Base-by-base conservation (phyloP, 2,329 filamentous ascomycete species). In the Cryoendolithus antarcticus region DNA sequence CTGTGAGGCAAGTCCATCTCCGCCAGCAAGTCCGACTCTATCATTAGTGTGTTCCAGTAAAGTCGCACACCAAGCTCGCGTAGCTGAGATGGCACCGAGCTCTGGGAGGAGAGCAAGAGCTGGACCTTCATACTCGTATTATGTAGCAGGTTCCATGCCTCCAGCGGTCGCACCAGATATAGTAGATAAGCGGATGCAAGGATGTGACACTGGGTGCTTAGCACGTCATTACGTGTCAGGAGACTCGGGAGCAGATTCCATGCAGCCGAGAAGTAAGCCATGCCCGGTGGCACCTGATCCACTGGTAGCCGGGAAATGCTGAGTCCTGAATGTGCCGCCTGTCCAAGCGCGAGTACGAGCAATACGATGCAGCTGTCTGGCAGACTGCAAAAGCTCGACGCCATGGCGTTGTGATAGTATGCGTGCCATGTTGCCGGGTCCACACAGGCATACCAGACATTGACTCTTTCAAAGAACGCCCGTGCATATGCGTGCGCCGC, bases 381-480 rank as follows among this genome's bases (percentile, higher is more conserved):
- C 1, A 84, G 83, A 49, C 86, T 80, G 30, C 80, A 73, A 49
- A 89, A 88, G 1, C 80, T 78, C 48, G 80, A 80, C 2, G 80
- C 80, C 5, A 86, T 69, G 0, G 84, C 84, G 4, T 72, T 80
- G 21, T 78, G 75, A 55, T 88, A 88, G 55, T 86, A 80, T 43
- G 71, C 76, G 32, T 74, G 70, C 83, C 84, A 91, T 1, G 77
- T 82, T 57, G 83, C 83, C 1, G 83, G 83, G 55, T 86, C 88
- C 28, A 91, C 82, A 50, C 82, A 86, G 7, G 84, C 83, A 52
- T 89, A 89, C 80, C 84, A 89, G 3, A 86, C 71, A 48, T 89
- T 89, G 43, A 86, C 84, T 32, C 80, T 71, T 42, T 82, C 77
- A 53, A 89, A 91, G 58, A 85, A 89, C 1, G 83, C 79, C 53